Percentiles rank a stretch among this genome's conserved stretches.
Conservation (phyloP, 225 moss, liverwort and hornwort species). For the Lunularia cruciata region DNA sequence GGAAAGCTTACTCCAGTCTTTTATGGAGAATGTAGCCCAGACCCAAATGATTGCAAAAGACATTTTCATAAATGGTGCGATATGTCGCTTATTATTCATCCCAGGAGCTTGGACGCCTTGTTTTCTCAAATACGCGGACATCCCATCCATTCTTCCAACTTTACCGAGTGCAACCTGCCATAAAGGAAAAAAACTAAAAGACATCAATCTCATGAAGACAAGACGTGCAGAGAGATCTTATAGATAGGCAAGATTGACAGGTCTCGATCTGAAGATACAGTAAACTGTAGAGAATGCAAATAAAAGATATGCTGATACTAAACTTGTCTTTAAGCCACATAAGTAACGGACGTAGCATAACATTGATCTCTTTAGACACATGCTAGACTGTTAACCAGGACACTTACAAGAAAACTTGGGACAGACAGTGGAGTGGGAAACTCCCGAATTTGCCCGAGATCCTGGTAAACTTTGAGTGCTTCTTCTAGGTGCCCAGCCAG, state of each 20-base stretch:
- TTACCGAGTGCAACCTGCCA: constrained; percentile 56
- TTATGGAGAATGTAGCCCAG: constrained; percentile 61
- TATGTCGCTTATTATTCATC: constrained; percentile 24
- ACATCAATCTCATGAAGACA: background rate
- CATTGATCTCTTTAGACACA: no score
- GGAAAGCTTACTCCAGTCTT: constrained; percentile 55
- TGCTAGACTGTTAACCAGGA: no score
- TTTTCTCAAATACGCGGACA: constrained; percentile 72
- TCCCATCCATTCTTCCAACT: constrained; percentile 58
- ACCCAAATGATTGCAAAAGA: constrained; percentile 61
- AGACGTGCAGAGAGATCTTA: no score
- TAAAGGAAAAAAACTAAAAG: background rate
- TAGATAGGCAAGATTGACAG: no score
- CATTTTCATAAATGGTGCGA: constrained; percentile 50
- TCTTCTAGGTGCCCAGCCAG: constrained; percentile 62
- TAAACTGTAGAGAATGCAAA: no score
- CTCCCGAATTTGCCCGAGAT: constrained; percentile 40
- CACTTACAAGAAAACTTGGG: constrained; percentile 55
- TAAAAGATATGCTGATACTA: no score
- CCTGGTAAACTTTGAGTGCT: constrained; percentile 54
- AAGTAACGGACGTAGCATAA: no score
- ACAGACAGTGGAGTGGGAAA: constrained; percentile 53
- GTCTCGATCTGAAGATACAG: no score
- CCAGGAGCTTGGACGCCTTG: constrained; percentile 40
- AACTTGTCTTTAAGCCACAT: no score